Base-by-base conservation (phyloP, 2,329 filamentous ascomycete species). In the Aspergillus oerlinghausenensis region DNA sequence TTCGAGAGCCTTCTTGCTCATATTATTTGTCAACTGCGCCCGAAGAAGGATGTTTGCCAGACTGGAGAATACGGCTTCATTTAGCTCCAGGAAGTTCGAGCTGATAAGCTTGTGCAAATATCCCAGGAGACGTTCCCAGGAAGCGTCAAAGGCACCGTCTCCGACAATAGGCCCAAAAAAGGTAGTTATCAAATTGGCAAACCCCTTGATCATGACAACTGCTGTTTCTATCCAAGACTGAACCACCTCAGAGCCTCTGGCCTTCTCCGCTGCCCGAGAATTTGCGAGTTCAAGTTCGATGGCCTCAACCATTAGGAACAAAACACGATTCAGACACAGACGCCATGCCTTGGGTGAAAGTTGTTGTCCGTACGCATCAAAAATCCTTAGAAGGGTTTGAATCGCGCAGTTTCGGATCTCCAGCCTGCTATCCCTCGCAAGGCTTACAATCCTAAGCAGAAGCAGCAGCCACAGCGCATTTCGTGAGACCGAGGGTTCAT, bases 331-430 rank as follows among this genome's bases (percentile, higher is more conserved):
- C 55, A 96, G 83, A 64, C 92, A 94, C 28, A 93, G 81, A 50
- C 88, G 87, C 92, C 92, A 97, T 0, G 89, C 87, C 66, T 88
- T 84, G 0, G 90, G 81, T 43, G 83, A 87, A 4, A 97, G 79
- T 53, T 88, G 87, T 62, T 92, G 88, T 10, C 91, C 91, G 61
- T 95, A 95, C 1, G 90, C 92, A 70, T 96, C 92, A 60, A 97
- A 92, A 21, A 97, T 96, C 49, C 92, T 85, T 55, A 97, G 82
- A 3, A 97, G 78, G 0, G 93, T 97, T 71, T 97, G 93, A 23
- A 97, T 89, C 1, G 92, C 91, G 59, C 84, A 85, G 80, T 77
- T 77, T 50, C 76, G 68, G 19, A 65, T 70, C 60, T 79, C 75
- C 47, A 62, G 49, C 51, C 77, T 71, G 54, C 60, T 66, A 60